Base-by-base conservation (phyloP, 2,329 filamentous ascomycete species). In the Aureobasidium leucospermi region DNA sequence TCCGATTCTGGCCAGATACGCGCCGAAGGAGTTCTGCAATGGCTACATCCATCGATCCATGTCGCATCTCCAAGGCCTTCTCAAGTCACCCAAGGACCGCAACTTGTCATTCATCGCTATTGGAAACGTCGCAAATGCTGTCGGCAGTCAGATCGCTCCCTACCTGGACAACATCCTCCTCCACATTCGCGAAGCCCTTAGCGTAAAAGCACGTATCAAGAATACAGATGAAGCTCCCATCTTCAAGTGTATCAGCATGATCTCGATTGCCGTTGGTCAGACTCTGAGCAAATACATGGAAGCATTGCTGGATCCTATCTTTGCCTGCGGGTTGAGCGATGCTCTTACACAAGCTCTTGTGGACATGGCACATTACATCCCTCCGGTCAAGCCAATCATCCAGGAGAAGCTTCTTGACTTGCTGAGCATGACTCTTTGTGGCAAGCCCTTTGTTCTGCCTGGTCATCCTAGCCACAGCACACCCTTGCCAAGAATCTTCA, bases 201-300 rank as follows among this genome's bases (percentile, higher is more conserved):
- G 89, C 62, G 75, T 91, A 38, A 90, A 91, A 75, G 90, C 90
- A 59, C 79, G 81, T 41, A 84, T 83, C 65, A 82, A 82, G 65
- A 73, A 76, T 32, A 77, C 80, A 52, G 81, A 85, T 53, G 84
- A 86, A 70, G 81, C 80, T 2, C 91, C 93, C 0, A 93, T 97
- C 62, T 97, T 97, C 68, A 90, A 96, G 74, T 99, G 94, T 74
- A 95, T 99, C 71, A 99, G 95, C 72, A 92, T 96, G 77, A 83
- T 99, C 56, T 91, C 94, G 0, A 88, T 96, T 47, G 94, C 94
- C 3, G 94, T 97, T 32, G 94, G 94, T 1, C 94, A 99, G 75
- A 94, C 93, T 0, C 79, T 99, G 57, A 97, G 90, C 80, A 99
- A 97, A 75, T 96, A 97, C 71, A 96, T 99, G 85, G 92, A 96